A percentile compares a stretch with the other conserved stretches of the same genome.
These are phyloP conservation scores for Calonectria fujianensis DNA, from an alignment of 2,329 filamentous ascomycete species.

Conservation along the genomic window DNA sequence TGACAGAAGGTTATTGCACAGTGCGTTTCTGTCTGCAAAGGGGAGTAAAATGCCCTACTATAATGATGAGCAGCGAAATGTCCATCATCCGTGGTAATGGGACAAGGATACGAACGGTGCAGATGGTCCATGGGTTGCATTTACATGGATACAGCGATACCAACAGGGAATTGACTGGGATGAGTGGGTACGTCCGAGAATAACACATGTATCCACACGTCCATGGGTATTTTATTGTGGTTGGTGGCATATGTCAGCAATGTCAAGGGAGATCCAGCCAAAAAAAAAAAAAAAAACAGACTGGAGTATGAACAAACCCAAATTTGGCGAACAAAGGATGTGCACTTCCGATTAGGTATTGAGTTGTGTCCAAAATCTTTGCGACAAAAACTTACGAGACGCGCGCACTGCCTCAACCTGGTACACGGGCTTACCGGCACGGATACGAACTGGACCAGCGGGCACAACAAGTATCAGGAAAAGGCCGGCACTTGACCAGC, in stretches of 20 bases:
- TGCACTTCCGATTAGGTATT: not conserved
- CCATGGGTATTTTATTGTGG: not conserved
- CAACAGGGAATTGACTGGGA: not conserved
- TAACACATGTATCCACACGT: constrained; percentile 32
- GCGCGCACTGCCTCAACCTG: constrained; percentile 31
- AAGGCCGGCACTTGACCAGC: constrained; percentile 23
- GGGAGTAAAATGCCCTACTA: not conserved
- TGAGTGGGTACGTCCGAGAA: constrained; percentile 26
- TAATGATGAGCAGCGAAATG: constrained; percentile 22
- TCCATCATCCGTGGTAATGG: constrained; percentile 21
- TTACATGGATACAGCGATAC: constrained; percentile 25
- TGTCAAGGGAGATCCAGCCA: not conserved
- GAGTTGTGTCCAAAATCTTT: constrained; percentile 4
- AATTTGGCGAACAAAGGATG: not conserved
- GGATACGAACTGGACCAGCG: constrained; percentile 37
- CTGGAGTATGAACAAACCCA: not conserved
- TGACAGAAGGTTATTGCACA: constrained; percentile 27
- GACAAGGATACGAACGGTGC: constrained; percentile 24
- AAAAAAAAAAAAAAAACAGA: not conserved
- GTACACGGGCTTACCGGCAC: constrained; percentile 26
- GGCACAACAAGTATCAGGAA: constrained; percentile 25
- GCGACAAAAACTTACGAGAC: constrained; percentile 15
- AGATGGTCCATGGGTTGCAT: constrained; percentile 19
- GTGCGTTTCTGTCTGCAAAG: constrained; percentile 1
- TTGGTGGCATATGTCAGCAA: constrained; percentile 37